Conservation (phyloP, 2,329 filamentous ascomycete species). For the Colletotrichum tropicale region DNA sequence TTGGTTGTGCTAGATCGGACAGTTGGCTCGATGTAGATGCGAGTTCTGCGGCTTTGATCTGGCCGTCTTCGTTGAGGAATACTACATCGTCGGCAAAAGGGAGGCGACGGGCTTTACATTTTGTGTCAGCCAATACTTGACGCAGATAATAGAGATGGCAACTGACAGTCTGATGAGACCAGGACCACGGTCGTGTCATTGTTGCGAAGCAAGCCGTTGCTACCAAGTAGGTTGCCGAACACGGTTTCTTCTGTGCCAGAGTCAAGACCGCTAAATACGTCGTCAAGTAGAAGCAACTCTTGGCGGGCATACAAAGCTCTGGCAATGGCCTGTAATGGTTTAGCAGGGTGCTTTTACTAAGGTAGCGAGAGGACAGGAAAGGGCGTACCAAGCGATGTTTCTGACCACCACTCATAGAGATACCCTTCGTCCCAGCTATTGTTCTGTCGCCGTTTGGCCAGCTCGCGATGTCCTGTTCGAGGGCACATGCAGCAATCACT, state of each 20-base stretch:
- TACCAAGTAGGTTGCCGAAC: conserved; percentile 27
- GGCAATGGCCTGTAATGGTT: conserved; percentile 24
- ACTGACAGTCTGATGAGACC: conserved; percentile 15
- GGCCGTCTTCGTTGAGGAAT: background rate
- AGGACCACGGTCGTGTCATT: conserved; percentile 24
- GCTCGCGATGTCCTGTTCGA: conserved; percentile 30
- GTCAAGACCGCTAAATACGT: conserved; percentile 36
- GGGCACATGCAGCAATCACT: conserved; percentile 37
- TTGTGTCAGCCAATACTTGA: background rate
- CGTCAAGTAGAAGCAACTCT: conserved; percentile 29
- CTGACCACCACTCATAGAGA: conserved; percentile 42
- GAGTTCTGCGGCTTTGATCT: background rate
- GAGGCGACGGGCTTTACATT: conserved; percentile 9
- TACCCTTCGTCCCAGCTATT: conserved; percentile 37
- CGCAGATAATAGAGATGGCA: accelerated
- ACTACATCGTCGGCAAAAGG: conserved; percentile 13
- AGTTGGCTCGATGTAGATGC: background rate
- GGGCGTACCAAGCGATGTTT: conserved; percentile 30
- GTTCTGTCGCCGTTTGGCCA: conserved; percentile 36
- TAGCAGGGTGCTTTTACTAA: background rate
- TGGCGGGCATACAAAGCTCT: conserved; percentile 32
- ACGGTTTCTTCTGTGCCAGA: conserved; percentile 27
- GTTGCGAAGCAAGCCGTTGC: conserved; percentile 24
- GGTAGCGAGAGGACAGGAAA: accelerated
- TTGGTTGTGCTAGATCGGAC: background rate